Evolutionary conservation across 257 asterid species (phyloP), one percentile per base, ranked within the genome.

Genomic region (Penstemon davidsonii): DNA sequence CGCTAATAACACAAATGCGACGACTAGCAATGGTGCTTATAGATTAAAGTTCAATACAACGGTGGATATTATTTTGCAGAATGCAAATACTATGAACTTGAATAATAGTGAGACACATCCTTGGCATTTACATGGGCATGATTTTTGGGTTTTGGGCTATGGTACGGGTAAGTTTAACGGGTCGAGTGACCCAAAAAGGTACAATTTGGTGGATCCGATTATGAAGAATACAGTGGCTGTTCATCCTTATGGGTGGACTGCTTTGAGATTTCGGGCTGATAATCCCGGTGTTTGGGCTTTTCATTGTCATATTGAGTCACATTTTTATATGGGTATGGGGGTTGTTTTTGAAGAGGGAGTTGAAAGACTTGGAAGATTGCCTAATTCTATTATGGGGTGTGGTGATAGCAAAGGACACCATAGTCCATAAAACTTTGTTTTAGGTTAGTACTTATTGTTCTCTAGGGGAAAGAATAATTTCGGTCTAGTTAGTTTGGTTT

Each of bases 111-210:
- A 93, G 87, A 83, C 96, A 3, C 99, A 93, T 79, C 97, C 99
- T 2, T 93, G 99, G 99, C 99, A 93, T 78, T 83, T 93, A 1
- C 99, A 93, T 37, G 99, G 99, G 3, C 99, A 90, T 9, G 97
- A 93, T 44, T 93, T 93, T 38, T 93, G 99, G 99, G 96, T 93
- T 0, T 0, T 93, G 72, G 99, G 96, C 0, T 80, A 93, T 42
- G 97, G 96, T 0, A 6, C 38, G 4, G 99, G 96, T 1, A 93
- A 87, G 79, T 93, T 88, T 8, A 78, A 91, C 41, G 6, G 0
- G 40, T 41, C 69, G 0, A 83, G 39, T 1, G 95, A 90, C 67
- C 82, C 92, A 0, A 60, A 51, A 3, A 85, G 66, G 10, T 94
- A 82, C 69, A 91, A 94, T 51, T 71, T 90, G 78, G 95, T 83